Evolutionary conservation across 345 rosid genomes (phyloP), one percentile per base, ranked within the genome.

Genomic region (Balakata baccata): DNA sequence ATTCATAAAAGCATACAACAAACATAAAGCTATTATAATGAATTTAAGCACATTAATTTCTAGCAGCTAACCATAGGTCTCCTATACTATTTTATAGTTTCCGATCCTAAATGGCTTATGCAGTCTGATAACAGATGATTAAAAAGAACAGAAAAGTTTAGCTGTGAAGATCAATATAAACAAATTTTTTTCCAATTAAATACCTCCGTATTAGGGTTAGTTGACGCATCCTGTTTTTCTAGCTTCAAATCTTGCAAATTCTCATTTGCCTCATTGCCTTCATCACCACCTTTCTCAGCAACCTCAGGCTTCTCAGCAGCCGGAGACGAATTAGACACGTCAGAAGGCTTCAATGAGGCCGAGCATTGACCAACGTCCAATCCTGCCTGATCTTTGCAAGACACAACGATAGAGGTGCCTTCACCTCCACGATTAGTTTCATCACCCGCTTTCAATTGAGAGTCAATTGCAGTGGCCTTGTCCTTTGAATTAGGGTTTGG

Each of bases 401-500:
- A 47, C 10, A 1, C 51, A 47, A 47, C 51, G 13, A 47, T 14
- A 23, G 62, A 38, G 14, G 63, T 47, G 13, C 12, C 51, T 10
- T 47, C 51, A 47, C 11, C 51, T 9, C 51, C 10, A 49, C 16
- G 46, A 50, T 14, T 65, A 25, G 34, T 23, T 20, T 64, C 64
- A 37, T 43, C 46, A 11, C 57, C 41, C 8, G 18, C 13, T 10
- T 47, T 47, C 51, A 13, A 47, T 47, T 10, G 51, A 8, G 12
- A 47, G 12, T 47, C 51, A 47, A 47, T 47, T 47, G 56, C 56
- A 51, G 56, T 51, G 7, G 6, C 18, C 18, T 51, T 51, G 56
- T 16, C 56, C n/a, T 51, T 51, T 2, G 75, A 39, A 59, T 60
- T 57, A 73, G 82, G 76, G 69, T 76, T 23, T 47, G 74, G 56